These are phyloP conservation scores for Dothideomycetidae sp. DNA, from an alignment of 2,329 filamentous ascomycete species.

Conservation along the genomic window DNA sequence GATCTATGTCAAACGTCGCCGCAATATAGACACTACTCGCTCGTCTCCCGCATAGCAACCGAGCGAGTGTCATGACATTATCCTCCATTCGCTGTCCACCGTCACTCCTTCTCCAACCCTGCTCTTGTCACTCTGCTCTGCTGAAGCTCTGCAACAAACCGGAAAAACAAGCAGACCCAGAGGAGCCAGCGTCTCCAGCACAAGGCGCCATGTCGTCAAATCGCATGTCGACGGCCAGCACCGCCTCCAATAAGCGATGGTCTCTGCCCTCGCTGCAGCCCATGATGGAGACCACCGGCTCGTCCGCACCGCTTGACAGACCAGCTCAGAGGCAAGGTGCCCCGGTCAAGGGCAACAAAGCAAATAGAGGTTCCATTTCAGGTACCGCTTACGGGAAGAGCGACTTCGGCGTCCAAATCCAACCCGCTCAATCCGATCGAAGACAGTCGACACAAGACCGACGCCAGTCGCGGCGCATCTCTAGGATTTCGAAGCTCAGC, in stretches of 20 bases:
- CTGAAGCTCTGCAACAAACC: too few relatives aligned
- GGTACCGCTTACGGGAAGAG: slow-evolving; percentile 8
- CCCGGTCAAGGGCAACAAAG: slow-evolving; percentile 1
- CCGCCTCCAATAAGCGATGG: slow-evolving; percentile 6
- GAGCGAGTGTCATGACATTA: slow-evolving; percentile 4
- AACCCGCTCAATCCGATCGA: background rate
- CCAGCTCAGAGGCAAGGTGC: slow-evolving; percentile 1
- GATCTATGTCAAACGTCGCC: slow-evolving; percentile 7
- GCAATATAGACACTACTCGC: slow-evolving; percentile 9
- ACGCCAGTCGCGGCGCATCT: slow-evolving; percentile 6
- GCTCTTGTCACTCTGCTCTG: slow-evolving; percentile 5
- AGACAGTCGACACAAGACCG: slow-evolving; percentile 5
- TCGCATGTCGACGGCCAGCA: slow-evolving; percentile 4
- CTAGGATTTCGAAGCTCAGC: slow-evolving; percentile 7
- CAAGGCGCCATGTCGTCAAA: slow-evolving; percentile 2
- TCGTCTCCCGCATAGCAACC: slow-evolving; percentile 8
- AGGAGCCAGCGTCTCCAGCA: too few relatives aligned
- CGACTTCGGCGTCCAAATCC: slow-evolving; percentile 6
- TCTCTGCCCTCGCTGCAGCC: slow-evolving; percentile 8
- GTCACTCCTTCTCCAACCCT: slow-evolving; percentile 5
- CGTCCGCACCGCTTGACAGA: slow-evolving; percentile 1
- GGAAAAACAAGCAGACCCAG: too few relatives aligned
- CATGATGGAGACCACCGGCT: slow-evolving; percentile 2
- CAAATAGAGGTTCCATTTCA: slow-evolving; percentile 5
- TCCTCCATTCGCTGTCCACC: slow-evolving; percentile 1